Evolutionary conservation across 441 rosid genomes (phyloP).

Genomic region (Isatis lusitanica): DNA sequence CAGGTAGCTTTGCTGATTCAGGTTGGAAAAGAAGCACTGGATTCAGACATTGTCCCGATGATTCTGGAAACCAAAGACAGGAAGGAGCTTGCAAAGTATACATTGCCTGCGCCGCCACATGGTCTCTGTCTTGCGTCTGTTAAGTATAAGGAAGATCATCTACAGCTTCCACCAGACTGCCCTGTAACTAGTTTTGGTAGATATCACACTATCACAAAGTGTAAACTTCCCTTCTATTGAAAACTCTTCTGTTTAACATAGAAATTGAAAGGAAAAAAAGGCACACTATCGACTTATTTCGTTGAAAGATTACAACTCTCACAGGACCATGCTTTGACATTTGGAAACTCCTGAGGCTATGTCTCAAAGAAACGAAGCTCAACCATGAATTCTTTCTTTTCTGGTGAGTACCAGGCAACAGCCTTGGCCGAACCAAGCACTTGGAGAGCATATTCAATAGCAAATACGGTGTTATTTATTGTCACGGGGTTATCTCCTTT

Average conservation of each 20-base stretch:
- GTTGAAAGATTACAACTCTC: constrained; percentile 12
- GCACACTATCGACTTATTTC: constrained; percentile 13
- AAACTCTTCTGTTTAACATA: constrained; percentile 6
- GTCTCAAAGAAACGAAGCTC: constrained; percentile 86
- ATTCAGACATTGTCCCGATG: constrained; percentile 66
- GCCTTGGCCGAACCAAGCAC: constrained; percentile 95
- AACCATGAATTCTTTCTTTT: constrained; percentile 76
- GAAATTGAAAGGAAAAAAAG: background rate
- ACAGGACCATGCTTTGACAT: constrained; percentile 3
- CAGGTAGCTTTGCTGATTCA: constrained; percentile 84
- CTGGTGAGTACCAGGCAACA: constrained; percentile 88
- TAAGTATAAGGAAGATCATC: constrained; percentile 63
- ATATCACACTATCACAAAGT: constrained; percentile 51
- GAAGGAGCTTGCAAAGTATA: constrained; percentile 71
- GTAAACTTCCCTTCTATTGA: constrained; percentile 61
- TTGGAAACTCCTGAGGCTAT: constrained; percentile 26
- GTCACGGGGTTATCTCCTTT: constrained; percentile 43
- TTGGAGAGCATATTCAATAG: constrained; percentile 83
- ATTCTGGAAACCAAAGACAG: constrained; percentile 68
- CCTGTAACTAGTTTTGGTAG: constrained; percentile 80
- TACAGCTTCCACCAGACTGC: constrained; percentile 57
- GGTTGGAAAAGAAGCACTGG: constrained; percentile 78
- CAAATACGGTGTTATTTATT: constrained; percentile 62
- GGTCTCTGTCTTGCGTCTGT: constrained; percentile 72
- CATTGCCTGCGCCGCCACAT: constrained; percentile 64